Base-by-base conservation (phyloP, 352 stramenopile genomes). In the Pythium myriotylum region DNA sequence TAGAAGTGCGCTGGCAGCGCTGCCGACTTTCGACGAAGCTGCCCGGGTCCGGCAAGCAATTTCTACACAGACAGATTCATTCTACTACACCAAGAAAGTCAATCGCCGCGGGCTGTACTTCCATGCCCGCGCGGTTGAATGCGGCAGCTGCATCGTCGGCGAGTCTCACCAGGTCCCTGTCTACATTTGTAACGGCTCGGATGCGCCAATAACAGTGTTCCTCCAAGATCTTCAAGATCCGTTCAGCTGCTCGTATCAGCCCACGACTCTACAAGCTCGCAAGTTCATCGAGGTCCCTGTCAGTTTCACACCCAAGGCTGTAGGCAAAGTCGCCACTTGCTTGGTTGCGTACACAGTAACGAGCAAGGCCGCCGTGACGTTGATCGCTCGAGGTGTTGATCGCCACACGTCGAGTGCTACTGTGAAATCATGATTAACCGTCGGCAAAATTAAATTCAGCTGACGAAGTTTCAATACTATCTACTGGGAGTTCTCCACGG, bases 281-380 rank as follows among this genome's bases (percentile, higher is more conserved):
- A 94, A 93, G 62, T 95, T 93, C 60, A 93, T 95, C 46, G 83
- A 93, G 55, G 76, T 95, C 3, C 77, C 84, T 19, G 74, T 95
- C 24, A 76, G 66, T 1, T 95, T 92, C 59, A 86, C 69, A 0
- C 84, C 86, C 1, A 91, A 92, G 43, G 79, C 87, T n/a, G 67
- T 73, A 7, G 84, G 86, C 2, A 93, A 94, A 57, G 84, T 93
- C 40, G 78, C 86, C 7, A 92, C 83, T n/a, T 91, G 78, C 32
- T 65, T 95, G 16, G 85, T 90, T 29, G 86, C 83, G 33, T 94
- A 92, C 62, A 91, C 84, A 13, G 72, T 86, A n/a, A 79, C 54
- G 14, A 79, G 91, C 29, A 94, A 95, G 54, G 86, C 86, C 3
- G 82, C 85, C 43, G 76, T 94, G 50, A 93, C 83, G 5, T 67